Percentiles rank a stretch among this genome's conserved stretches.
Evolutionary conservation across 1,284 basidiomycete genomes (phyloP).

Genomic region (Apiotrichum brassicae): DNA sequence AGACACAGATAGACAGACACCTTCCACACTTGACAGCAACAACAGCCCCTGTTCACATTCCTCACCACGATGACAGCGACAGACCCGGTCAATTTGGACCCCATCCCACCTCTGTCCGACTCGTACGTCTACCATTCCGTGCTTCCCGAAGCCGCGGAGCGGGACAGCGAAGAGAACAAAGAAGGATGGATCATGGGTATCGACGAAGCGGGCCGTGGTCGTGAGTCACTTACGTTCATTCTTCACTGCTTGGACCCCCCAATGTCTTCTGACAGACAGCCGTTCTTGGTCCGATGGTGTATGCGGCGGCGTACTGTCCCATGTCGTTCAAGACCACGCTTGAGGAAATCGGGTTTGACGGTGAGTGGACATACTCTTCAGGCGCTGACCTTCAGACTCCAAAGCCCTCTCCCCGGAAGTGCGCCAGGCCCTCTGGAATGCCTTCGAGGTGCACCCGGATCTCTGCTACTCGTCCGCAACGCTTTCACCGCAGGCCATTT

Average conservation of each 20-base stretch:
- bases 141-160: conserved; percentile 53
- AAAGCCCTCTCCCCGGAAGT: conserved; percentile 75
- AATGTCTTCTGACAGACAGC: conserved; percentile 13
- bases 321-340: conserved; percentile 66
- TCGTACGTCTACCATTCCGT: conserved; percentile 81
- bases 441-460: conserved; percentile 28
- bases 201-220: conserved; percentile 93
- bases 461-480: conserved; percentile 50
- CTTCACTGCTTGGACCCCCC: no score
- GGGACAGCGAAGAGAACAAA: conserved; percentile 52
- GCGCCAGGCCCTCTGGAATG: conserved; percentile 51
- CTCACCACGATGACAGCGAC: neutral
- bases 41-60: neutral
- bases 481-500: conserved; percentile 73
- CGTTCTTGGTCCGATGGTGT: conserved; percentile 67
- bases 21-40: neutral
- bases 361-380: conserved; percentile 16
- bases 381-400: conserved; percentile 55
- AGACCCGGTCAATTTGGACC: conserved; percentile 50
- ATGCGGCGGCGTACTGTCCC: conserved; percentile 90
- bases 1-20: no score
- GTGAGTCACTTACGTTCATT: conserved; percentile 25
- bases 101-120: conserved; percentile 56
- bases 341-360: conserved; percentile 81
- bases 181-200: conserved; percentile 71